Conservation (phyloP, 2,329 filamentous ascomycete genomes). For the Neoscytalidium dimidiatum region DNA sequence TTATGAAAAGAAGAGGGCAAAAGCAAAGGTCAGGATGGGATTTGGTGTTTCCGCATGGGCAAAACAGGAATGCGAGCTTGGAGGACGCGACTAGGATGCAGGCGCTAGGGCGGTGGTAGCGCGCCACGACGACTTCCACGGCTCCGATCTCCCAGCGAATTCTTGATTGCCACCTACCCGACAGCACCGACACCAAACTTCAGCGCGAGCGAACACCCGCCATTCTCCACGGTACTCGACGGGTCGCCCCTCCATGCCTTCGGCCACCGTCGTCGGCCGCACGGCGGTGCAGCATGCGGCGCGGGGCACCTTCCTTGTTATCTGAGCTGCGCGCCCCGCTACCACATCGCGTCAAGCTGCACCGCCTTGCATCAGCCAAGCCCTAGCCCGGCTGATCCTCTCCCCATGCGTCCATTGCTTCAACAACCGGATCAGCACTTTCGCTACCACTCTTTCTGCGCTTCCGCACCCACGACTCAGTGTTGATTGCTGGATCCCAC, state of each 20-base stretch:
- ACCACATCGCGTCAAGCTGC: not conserved
- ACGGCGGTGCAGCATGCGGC: not conserved
- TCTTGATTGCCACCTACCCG: not conserved
- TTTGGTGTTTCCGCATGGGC: conserved; percentile 8
- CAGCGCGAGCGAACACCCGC: not conserved
- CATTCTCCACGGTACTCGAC: not conserved
- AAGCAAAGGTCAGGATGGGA: not conserved
- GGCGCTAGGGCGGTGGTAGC: conserved; percentile 1
- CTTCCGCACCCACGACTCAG: not conserved
- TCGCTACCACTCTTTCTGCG: not conserved
- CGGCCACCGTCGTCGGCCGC: not conserved
- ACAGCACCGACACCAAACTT: not conserved
- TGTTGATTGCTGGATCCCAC: not conserved
- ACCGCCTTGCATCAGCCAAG: conserved; percentile 11
- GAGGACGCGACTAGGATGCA: conserved; percentile 8
- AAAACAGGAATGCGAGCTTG: conserved; percentile 14
- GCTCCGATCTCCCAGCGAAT: conserved; percentile 1
- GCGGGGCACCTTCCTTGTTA: not conserved
- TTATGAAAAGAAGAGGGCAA: not conserved
- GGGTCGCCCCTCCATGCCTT: not conserved
- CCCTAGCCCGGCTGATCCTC: not conserved
- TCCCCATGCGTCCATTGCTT: not conserved
- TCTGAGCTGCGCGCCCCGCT: not conserved
- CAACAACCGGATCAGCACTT: not conserved
- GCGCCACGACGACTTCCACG: not conserved